Conservation (phyloP, 2,329 filamentous ascomycete species). For the Venturiaceae sp. region DNA sequence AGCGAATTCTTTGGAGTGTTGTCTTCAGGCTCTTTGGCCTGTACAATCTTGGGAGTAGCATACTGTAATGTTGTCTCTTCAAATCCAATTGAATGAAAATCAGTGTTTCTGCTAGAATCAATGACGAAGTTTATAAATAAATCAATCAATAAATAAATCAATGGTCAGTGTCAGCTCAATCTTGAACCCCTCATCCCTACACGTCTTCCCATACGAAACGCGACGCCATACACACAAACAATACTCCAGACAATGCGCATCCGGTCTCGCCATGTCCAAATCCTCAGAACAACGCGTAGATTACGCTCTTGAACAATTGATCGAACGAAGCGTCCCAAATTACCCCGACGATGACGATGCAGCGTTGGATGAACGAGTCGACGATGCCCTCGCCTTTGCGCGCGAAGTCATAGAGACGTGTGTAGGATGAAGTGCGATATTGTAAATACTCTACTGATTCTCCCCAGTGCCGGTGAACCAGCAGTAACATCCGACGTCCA, state of each 20-base stretch:
- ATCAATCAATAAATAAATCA: neutral
- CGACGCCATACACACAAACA: neutral
- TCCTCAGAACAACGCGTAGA: slow-evolving; percentile 3
- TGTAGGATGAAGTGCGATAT: neutral
- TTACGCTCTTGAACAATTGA: slow-evolving; percentile 63
- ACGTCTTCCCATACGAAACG: neutral
- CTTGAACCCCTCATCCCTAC: neutral
- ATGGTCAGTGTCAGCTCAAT: neutral
- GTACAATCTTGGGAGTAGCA: neutral
- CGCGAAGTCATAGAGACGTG: slow-evolving; percentile 28
- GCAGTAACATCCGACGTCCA: slow-evolving; percentile 65
- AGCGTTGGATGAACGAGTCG: slow-evolving; percentile 58
- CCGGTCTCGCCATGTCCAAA: neutral
- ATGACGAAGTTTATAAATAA: too few species aligned
- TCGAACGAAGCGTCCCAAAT: slow-evolving; percentile 62
- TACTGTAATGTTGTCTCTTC: too few species aligned
- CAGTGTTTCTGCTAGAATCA: too few species aligned
- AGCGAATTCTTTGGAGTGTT: neutral
- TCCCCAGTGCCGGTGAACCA: slow-evolving; percentile 35
- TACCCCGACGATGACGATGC: slow-evolving; percentile 57
- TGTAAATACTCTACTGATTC: neutral
- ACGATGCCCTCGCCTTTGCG: slow-evolving; percentile 47
- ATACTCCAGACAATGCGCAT: neutral
- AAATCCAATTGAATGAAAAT: too few species aligned
- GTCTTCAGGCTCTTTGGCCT: neutral